Percentiles rank a stretch among this genome's conserved stretches.
Conservation (phyloP, 495 filamentous ascomycete genomes). For the Annulohypoxylon maeteangense region DNA sequence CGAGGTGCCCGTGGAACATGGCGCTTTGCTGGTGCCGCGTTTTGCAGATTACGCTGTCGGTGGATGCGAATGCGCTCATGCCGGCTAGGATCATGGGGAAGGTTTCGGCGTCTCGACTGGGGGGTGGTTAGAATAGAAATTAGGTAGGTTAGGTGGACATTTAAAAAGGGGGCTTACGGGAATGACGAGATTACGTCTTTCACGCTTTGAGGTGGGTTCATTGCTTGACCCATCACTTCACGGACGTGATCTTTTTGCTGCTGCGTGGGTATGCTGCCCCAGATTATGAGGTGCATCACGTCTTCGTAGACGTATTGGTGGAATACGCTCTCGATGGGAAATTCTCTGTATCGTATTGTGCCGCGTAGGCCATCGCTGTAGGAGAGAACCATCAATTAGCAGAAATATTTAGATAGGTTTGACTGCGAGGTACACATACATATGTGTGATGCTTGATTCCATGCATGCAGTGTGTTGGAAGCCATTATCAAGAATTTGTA, state of each 20-base stretch:
- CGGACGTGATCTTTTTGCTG: conserved; percentile 52
- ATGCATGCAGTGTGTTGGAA: conserved; percentile 41
- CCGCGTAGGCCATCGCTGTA: conserved; percentile 46
- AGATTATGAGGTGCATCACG: conserved; percentile 59
- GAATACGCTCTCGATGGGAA: conserved; percentile 56
- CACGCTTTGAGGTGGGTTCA: conserved; percentile 49
- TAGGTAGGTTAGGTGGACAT: background rate
- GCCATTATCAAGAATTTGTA: conserved; percentile 39
- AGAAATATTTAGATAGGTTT: background rate
- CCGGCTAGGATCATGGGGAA: conserved; percentile 51
- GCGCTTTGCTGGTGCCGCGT: conserved; percentile 50
- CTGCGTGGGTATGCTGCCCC: conserved; percentile 53
- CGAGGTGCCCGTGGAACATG: conserved; percentile 53
- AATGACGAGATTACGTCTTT: conserved; percentile 50
- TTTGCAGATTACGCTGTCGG: conserved; percentile 48
- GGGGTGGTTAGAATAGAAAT: conserved; percentile 9
- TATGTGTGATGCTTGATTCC: conserved; percentile 43
- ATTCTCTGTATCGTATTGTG: conserved; percentile 53
- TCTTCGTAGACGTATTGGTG: conserved; percentile 55
- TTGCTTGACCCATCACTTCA: conserved; percentile 51
- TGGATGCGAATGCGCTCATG: conserved; percentile 50
- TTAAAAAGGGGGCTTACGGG: conserved; percentile 24
- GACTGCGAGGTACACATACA: conserved; percentile 11
- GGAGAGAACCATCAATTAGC: background rate
- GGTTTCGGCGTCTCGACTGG: conserved; percentile 38